Evolutionary conservation across 805 yeast genomes (phyloP).

Genomic region (Hanseniaspora vineae): DNA sequence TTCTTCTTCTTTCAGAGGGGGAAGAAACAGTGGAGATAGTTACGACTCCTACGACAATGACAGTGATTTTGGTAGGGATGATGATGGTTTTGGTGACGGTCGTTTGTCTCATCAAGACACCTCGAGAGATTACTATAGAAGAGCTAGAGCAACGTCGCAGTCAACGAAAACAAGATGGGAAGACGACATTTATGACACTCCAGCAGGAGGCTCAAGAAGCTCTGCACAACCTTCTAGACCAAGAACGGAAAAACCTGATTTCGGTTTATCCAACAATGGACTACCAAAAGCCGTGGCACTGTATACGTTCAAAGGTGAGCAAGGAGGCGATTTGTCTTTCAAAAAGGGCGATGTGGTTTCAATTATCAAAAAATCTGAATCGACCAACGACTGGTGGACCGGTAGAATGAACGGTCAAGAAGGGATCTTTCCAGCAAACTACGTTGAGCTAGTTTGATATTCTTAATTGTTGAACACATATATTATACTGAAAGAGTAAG

Average conservation of each 20-base stretch:
- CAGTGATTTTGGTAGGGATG: conserved; percentile 7
- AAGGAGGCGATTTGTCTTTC: conserved; percentile 85
- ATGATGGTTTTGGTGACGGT: conserved; percentile 6
- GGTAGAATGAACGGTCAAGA: conserved; percentile 73
- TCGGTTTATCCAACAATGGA: conserved; percentile 20
- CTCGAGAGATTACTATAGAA: conserved; percentile 29
- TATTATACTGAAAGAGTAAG: not conserved
- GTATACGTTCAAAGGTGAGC: conserved; percentile 82
- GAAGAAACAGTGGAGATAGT: conserved; percentile 15
- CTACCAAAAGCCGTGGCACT: conserved; percentile 82
- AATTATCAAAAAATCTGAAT: conserved; percentile 71
- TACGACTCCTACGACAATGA: conserved; percentile 18
- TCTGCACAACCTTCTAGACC: conserved; percentile 27
- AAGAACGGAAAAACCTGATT: conserved; percentile 29
- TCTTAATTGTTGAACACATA: not conserved
- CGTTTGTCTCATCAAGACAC: conserved; percentile 25
- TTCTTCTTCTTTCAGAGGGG: no score
- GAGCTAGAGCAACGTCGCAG: conserved; percentile 14
- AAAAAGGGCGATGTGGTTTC: conserved; percentile 89
- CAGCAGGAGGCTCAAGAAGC: conserved; percentile 21
- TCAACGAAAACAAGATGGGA: conserved; percentile 53
- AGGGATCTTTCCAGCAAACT: conserved; percentile 96
- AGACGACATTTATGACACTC: conserved; percentile 68
- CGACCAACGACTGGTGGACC: conserved; percentile 98
- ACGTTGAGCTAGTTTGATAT: conserved; percentile 54